These are phyloP conservation scores for Silene noctiflora DNA, from an alignment of 179 eudicot species.

Conservation along the genomic window DNA sequence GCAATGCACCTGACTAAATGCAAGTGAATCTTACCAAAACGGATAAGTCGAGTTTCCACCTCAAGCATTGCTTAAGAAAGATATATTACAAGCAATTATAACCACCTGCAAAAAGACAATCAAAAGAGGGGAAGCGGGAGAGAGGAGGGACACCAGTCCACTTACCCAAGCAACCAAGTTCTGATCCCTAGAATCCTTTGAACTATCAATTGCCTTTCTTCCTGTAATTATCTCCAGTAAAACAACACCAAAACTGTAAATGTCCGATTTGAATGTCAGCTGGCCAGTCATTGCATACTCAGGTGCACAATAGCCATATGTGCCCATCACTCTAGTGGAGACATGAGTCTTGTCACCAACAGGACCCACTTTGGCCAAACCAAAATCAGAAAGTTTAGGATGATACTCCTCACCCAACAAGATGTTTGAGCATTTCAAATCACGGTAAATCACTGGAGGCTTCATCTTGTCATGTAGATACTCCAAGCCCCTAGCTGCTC, in stretches of 20 bases:
- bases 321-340: conserved; percentile 52
- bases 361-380: conserved; percentile 75
- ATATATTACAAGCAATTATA: conserved; percentile 7
- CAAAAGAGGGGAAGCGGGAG: background rate
- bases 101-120: too few relatives aligned
- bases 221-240: conserved; percentile 60
- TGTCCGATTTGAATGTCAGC: conserved; percentile 56
- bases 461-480: conserved; percentile 71
- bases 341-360: conserved; percentile 60
- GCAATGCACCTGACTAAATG: conserved; percentile 1
- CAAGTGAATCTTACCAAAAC: background rate
- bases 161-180: conserved; percentile 65
- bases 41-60: background rate
- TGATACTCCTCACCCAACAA: conserved; percentile 63
- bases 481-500: conserved; percentile 78
- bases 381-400: conserved; percentile 76
- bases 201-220: conserved; percentile 54
- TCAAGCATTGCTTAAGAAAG: conserved; percentile 7
- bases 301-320: conserved; percentile 49
- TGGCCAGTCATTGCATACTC: conserved; percentile 60
- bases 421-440: conserved; percentile 73
- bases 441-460: conserved; percentile 74
- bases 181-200: conserved; percentile 40
- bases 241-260: conserved; percentile 61
- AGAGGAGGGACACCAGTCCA: background rate